Conservation (phyloP, 73 alveolate genomes). For the Paramecium sexaurelia region DNA sequence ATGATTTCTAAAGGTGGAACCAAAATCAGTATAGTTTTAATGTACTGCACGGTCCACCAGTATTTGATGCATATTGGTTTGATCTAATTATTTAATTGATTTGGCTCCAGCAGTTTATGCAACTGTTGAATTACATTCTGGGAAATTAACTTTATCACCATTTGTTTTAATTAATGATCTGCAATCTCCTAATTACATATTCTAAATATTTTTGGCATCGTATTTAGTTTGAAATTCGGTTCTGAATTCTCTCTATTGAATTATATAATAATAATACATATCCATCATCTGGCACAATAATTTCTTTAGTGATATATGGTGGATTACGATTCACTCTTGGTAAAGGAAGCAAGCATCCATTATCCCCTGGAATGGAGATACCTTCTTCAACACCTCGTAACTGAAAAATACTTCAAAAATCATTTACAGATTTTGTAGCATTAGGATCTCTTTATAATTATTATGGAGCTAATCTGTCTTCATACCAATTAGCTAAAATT, state of each 20-base stretch:
- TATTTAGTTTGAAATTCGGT: slow-evolving; percentile 8
- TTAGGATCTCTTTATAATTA: slow-evolving; percentile 39
- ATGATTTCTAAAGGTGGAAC: slow-evolving; percentile 24
- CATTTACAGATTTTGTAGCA: slow-evolving; percentile 17
- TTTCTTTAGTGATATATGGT: slow-evolving; percentile 42
- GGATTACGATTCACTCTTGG: slow-evolving; percentile 56
- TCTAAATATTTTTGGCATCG: slow-evolving; percentile 19
- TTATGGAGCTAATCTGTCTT: slow-evolving; percentile 45
- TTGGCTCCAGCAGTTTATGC: slow-evolving; percentile 49
- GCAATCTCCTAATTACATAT: slow-evolving; percentile 41
- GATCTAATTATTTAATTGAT: slow-evolving; percentile 31
- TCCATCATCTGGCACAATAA: slow-evolving; percentile 55
- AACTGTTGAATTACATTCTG: slow-evolving; percentile 59
- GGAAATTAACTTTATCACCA: slow-evolving; percentile 10
- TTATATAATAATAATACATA: not conserved
- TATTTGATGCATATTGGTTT: slow-evolving; percentile 44
- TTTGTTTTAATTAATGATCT: slow-evolving; percentile 33
- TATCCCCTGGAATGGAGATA: slow-evolving; percentile 48
- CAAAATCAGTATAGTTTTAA: slow-evolving; percentile 36
- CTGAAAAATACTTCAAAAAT: not conserved
- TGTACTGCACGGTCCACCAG: slow-evolving; percentile 45
- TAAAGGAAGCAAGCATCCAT: slow-evolving; percentile 40
- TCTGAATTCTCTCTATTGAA: slow-evolving; percentile 48
- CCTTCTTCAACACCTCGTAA: slow-evolving; percentile 38
- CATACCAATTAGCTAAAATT: slow-evolving; percentile 52